A percentile compares a stretch with the other conserved stretches of the same genome.
These are phyloP conservation scores for Aspergillus cejpii DNA, from an alignment of 2,329 filamentous ascomycete genomes.

Conservation along the genomic window DNA sequence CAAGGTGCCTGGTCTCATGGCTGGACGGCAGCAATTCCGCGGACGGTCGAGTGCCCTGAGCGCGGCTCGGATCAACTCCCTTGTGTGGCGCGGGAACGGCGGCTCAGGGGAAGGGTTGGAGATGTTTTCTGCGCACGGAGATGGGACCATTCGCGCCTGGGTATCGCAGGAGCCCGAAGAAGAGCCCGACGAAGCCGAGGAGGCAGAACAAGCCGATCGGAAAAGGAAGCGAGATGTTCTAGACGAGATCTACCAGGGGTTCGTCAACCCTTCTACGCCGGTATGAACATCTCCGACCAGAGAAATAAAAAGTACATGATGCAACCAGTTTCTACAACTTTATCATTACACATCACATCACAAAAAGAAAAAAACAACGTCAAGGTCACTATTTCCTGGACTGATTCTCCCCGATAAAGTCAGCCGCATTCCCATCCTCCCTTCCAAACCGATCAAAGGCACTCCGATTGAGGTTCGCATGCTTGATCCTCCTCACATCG, in stretches of 20 bases:
- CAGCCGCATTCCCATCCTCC: slow-evolving; percentile 31
- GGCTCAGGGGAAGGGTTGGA: slow-evolving; percentile 53
- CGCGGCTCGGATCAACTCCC: slow-evolving; percentile 61
- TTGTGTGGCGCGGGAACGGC: slow-evolving; percentile 67
- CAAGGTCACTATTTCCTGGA: slow-evolving; percentile 17
- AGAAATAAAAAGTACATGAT: neutral
- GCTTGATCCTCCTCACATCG: slow-evolving; percentile 35
- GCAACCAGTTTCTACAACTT: neutral
- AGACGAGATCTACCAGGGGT: slow-evolving; percentile 69
- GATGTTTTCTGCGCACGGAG: slow-evolving; percentile 75
- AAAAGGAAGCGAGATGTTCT: slow-evolving; percentile 70
- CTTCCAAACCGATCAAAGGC: slow-evolving; percentile 34
- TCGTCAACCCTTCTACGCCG: slow-evolving; percentile 46
- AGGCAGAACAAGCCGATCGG: slow-evolving; percentile 46
- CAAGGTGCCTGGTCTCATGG: slow-evolving; percentile 53
- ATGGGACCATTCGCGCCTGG: slow-evolving; percentile 80
- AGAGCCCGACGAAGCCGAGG: slow-evolving; percentile 39
- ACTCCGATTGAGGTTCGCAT: slow-evolving; percentile 33
- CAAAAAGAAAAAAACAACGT: neutral
- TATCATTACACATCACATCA: neutral
- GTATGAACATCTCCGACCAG: neutral
- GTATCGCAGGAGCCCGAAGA: slow-evolving; percentile 53
- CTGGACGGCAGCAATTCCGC: slow-evolving; percentile 32
- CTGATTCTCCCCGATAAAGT: slow-evolving; percentile 27
- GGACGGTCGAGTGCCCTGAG: slow-evolving; percentile 44